Evolutionary conservation across 331 rosid genomes (phyloP), one percentile per base, ranked within the genome.

Genomic region (Malus hybrid): DNA sequence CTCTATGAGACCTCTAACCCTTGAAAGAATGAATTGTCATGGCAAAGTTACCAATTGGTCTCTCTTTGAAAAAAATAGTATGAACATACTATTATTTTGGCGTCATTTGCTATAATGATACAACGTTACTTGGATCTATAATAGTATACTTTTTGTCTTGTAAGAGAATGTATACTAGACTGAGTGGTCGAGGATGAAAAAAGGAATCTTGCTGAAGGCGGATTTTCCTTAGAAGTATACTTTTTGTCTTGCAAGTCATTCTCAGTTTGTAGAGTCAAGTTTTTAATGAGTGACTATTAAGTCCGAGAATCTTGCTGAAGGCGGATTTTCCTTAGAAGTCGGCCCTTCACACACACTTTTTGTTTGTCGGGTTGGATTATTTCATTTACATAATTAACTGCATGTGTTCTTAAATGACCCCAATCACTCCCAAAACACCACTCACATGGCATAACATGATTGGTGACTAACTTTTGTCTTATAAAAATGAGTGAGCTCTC

Each of bases 361-460:
- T 32, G 2, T 36, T 66, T 67, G 71, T 39, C 46, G 2, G 46
- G 46, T 31, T 64, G 22, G 31, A 44, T 39, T 1, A 13, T 73
- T 67, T 44, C 28, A n/a, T 73, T 66, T 19, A 28, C 22, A 10
- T 42, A 24, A 42, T 39, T 60, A 15, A 67, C 6, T 73, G 33
- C 56, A 73, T 67, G 78, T 46, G 50, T 71, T 66, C 6, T 44
- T 73, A 66, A 79, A 31, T 73, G 78, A 56, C n/a, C 46, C 60
- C n/a, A 59, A 61, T 16, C 75, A 80, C 71, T 24, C 48, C 46
- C 50, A 5, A 28, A 80, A 64, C 73, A 61, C 80, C 6, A 12
- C 62, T 78, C 85, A 84, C 83, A 84, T 75, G 85, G 83, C 75
- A 6, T 57, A 84, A 81, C 83, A 67, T 81, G 85, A 84, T 67